Evolutionary conservation across 768 basidiomycete species (phyloP).

Genomic region (Rhodotorula diobovata): DNA sequence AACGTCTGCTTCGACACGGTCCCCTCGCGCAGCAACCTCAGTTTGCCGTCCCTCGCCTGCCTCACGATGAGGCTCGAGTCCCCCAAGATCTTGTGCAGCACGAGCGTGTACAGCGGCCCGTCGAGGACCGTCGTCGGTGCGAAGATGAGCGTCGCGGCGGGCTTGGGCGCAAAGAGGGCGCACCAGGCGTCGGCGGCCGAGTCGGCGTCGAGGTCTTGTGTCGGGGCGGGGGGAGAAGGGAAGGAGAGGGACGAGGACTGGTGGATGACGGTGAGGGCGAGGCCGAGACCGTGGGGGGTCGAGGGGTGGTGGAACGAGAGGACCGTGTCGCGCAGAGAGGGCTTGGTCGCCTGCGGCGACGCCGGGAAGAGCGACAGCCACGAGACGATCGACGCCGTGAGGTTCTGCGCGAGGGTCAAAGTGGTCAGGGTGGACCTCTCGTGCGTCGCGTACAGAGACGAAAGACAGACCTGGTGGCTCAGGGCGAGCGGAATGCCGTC

Average conservation of each 20-base stretch:
- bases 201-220: neutral
- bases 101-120: constrained; percentile 20
- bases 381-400: constrained; percentile 34
- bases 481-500: constrained; percentile 20
- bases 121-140: constrained; percentile 14
- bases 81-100: constrained; percentile 28
- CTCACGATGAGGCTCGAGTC: constrained; percentile 23
- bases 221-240: neutral
- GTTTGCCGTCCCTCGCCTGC: constrained; percentile 30
- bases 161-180: constrained; percentile 2
- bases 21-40: constrained; percentile 26
- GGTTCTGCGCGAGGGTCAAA: constrained; percentile 3
- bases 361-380: constrained; percentile 36
- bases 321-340: constrained; percentile 23
- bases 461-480: constrained; percentile 19
- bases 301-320: constrained; percentile 36
- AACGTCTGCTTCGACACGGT: constrained; percentile 21
- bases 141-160: constrained; percentile 23
- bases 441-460: accelerated
- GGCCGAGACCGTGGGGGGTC: constrained; percentile 34
- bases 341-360: constrained; percentile 15
- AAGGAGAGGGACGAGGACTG: constrained; percentile 21
- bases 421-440: neutral
- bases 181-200: neutral
- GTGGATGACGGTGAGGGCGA: constrained; percentile 32